phyloP scores from a whole-genome alignment of 805 yeast genomes.

The Torulaspora delbrueckii region DNA sequence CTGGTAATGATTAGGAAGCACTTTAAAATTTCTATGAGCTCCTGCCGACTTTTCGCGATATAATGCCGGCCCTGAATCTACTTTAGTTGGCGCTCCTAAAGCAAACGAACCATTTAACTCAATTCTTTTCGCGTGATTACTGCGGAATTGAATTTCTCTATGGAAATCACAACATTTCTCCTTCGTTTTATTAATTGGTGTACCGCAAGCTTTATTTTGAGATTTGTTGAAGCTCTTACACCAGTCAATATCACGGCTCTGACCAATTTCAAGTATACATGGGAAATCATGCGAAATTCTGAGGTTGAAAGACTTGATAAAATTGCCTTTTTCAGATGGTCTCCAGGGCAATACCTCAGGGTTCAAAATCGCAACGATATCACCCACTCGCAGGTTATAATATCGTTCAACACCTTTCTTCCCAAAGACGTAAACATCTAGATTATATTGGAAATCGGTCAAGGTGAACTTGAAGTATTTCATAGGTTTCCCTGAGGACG shows the following conservation, averaged over 20 bases:
- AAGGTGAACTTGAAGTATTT: slow-evolving; percentile 59
- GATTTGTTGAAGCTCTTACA: slow-evolving; percentile 50
- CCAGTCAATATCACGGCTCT: slow-evolving; percentile 57
- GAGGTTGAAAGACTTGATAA: slow-evolving; percentile 47
- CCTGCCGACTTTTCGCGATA: slow-evolving; percentile 30
- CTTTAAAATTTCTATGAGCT: slow-evolving; percentile 5
- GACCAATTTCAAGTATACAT: slow-evolving; percentile 68
- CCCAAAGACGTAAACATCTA: slow-evolving; percentile 62
- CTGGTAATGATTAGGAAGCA: slow-evolving; percentile 9
- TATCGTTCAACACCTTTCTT: slow-evolving; percentile 56
- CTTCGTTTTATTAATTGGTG: slow-evolving; percentile 52
- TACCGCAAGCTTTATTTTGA: slow-evolving; percentile 51
- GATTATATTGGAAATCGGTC: slow-evolving; percentile 59
- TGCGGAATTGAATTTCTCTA: slow-evolving; percentile 50
- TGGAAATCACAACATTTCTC: slow-evolving; percentile 69
- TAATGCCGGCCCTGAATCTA: slow-evolving; percentile 42
- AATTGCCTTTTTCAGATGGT: slow-evolving; percentile 21
- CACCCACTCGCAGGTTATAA: slow-evolving; percentile 73
- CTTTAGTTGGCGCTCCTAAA: slow-evolving; percentile 51
- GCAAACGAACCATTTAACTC: slow-evolving; percentile 65
- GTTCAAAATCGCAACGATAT: slow-evolving; percentile 66
- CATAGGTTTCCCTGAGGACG: slow-evolving; percentile 39
- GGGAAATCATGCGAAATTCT: slow-evolving; percentile 47
- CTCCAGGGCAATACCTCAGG: slow-evolving; percentile 53
- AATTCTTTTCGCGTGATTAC: slow-evolving; percentile 57